Conservation (phyloP, 495 filamentous ascomycete genomes). For the Viridothelium virens region DNA sequence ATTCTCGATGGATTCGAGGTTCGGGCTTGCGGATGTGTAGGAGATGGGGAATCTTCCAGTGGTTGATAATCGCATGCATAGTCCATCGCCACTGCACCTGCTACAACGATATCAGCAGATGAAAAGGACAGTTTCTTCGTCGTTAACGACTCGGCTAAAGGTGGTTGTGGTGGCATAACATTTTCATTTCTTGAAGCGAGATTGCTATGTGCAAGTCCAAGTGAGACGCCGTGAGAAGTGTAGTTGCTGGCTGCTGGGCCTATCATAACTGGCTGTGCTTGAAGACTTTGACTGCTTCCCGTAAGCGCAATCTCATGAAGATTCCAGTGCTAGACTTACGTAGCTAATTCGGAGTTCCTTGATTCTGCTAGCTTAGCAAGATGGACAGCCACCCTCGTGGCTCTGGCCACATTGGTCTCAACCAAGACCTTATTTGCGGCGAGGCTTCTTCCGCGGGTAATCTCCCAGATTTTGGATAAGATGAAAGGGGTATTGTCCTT, state of each 20-base stretch:
- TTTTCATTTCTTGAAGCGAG: background rate
- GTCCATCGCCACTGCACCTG: constrained; percentile 84
- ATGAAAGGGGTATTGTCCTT: constrained; percentile 86
- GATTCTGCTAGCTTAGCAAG: constrained; percentile 52
- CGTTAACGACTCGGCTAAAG: background rate
- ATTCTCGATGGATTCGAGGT: constrained; percentile 85
- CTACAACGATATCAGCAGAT: constrained; percentile 64
- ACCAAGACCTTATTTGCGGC: constrained; percentile 70
- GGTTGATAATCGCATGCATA: constrained; percentile 70
- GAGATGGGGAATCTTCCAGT: constrained; percentile 26
- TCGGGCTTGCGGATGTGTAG: constrained; percentile 49
- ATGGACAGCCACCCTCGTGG: constrained; percentile 70
- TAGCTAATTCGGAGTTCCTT: background rate
- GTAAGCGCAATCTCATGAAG: constrained; percentile 16
- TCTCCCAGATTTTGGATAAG: constrained; percentile 67
- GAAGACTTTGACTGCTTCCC: constrained; percentile 11
- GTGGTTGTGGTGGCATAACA: background rate
- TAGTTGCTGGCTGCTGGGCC: constrained; percentile 16
- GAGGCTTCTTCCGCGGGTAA: constrained; percentile 66
- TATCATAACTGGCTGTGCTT: background rate
- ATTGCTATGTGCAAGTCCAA: background rate
- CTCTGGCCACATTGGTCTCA: constrained; percentile 69
- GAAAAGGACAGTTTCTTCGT: constrained; percentile 9
- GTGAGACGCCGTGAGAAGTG: constrained; percentile 15
- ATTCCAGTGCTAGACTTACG: constrained; percentile 12